These are phyloP conservation scores for Pyrenochaeta sp. DNA, from an alignment of 2,329 filamentous ascomycete species.

Conservation along the genomic window DNA sequence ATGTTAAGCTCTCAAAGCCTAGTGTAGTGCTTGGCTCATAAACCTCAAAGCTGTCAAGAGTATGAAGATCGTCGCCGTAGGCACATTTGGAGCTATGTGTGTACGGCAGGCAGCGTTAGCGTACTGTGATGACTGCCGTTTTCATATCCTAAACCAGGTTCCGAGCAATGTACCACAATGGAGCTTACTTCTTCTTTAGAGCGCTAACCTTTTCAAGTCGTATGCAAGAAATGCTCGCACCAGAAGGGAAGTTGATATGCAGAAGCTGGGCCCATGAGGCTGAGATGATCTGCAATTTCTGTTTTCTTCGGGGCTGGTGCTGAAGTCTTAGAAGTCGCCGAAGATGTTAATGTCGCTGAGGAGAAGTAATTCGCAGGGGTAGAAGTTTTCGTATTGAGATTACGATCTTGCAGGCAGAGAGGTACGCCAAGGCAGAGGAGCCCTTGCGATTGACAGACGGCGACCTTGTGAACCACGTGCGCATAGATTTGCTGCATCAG, in stretches of 20 bases:
- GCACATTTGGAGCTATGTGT: slow-evolving; percentile 2
- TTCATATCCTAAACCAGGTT: background rate
- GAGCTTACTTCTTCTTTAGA: background rate
- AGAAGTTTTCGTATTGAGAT: background rate
- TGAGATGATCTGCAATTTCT: background rate
- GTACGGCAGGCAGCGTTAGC: slow-evolving; percentile 7
- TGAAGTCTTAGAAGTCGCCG: background rate
- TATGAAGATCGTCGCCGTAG: slow-evolving; percentile 24
- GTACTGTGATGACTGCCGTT: background rate
- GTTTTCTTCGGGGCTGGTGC: background rate
- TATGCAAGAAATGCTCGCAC: background rate
- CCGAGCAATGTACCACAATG: background rate
- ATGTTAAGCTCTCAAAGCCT: slow-evolving; percentile 12
- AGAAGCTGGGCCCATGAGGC: background rate
- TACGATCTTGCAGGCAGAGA: background rate
- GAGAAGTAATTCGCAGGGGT: background rate
- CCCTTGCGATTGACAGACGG: background rate
- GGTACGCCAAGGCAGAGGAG: background rate
- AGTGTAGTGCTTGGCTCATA: slow-evolving; percentile 4
- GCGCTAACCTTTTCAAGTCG: background rate
- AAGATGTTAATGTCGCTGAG: background rate
- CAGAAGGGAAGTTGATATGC: background rate
- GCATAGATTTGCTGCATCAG: background rate
- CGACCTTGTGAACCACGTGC: background rate
- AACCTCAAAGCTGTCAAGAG: slow-evolving; percentile 6